phyloP scores from a whole-genome alignment of 257 asterid species.

The Nicotiana tomentosiformis region DNA sequence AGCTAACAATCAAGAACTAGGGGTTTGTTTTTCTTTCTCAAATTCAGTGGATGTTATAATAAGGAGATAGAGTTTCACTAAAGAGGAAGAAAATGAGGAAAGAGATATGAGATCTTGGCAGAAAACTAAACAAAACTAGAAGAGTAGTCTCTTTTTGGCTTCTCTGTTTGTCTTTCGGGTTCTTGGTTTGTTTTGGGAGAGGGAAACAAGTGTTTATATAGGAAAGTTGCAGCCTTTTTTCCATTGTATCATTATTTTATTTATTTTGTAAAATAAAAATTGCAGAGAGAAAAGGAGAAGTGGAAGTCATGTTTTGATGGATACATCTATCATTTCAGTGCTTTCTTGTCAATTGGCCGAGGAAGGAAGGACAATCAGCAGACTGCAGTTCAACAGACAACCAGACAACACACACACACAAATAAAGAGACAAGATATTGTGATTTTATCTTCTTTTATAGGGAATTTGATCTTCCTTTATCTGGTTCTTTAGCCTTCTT shows the following conservation, averaged over 20 bases:
- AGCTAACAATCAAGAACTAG: conserved; percentile 9
- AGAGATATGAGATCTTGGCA: not conserved
- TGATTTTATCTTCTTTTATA: too few relatives aligned
- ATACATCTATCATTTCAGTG: conserved; percentile 71
- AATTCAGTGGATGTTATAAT: conserved; percentile 34
- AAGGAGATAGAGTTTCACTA: not conserved
- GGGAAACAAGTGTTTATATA: conserved; percentile 36
- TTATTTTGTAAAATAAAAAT: not conserved
- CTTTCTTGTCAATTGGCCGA: conserved; percentile 72
- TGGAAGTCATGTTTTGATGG: conserved; percentile 39
- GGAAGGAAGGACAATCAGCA: conserved; percentile 54
- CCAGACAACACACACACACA: conserved; percentile 17
- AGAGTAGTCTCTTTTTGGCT: conserved; percentile 13
- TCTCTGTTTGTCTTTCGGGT: conserved; percentile 7
- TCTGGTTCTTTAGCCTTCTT: too few relatives aligned
- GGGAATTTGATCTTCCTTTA: too few relatives aligned
- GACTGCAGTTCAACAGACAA: conserved; percentile 17
- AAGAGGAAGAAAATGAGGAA: conserved; percentile 8
- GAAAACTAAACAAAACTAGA: not conserved
- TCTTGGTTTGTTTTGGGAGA: conserved; percentile 15
- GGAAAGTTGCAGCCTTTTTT: conserved; percentile 19
- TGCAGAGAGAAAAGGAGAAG: conserved; percentile 22
- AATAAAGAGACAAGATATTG: conserved; percentile 9
- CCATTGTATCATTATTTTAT: not conserved
- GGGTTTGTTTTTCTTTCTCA: conserved; percentile 16